phyloP scores from a whole-genome alignment of 108 stramenopile species.

The Nitzschia putrida region DNA sequence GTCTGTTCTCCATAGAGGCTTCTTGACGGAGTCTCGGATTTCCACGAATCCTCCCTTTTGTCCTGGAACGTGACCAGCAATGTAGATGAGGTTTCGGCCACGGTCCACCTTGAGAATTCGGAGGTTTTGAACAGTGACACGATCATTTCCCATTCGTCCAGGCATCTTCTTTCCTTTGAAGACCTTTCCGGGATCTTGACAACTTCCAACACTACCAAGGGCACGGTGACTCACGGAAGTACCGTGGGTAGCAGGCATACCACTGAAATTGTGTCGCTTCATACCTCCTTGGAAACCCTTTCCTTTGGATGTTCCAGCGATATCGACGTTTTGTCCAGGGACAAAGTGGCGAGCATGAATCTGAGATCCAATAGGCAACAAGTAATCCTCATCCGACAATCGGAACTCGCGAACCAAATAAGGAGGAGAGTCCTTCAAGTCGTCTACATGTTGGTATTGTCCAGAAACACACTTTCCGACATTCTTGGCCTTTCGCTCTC shows the following conservation, averaged over 20 bases:
- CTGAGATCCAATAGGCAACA: slow-evolving; percentile 78
- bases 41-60: slow-evolving; percentile 90
- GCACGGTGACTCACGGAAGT: slow-evolving; percentile 90
- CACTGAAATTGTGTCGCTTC: slow-evolving; percentile 94
- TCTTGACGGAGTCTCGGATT: slow-evolving; percentile 91
- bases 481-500: slow-evolving; percentile 90
- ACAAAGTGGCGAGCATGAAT: slow-evolving; percentile 96
- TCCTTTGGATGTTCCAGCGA: slow-evolving; percentile 89
- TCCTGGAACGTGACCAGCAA: slow-evolving; percentile 92
- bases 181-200: slow-evolving; percentile 94
- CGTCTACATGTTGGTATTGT: slow-evolving; percentile 59
- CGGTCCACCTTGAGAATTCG: slow-evolving; percentile 91
- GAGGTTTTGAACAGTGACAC: slow-evolving; percentile 88
- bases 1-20: slow-evolving; percentile 76
- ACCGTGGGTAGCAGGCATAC: slow-evolving; percentile 95
- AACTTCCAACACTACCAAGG: slow-evolving; percentile 82
- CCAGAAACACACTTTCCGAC: slow-evolving; percentile 72
- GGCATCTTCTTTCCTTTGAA: slow-evolving; percentile 99
- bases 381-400: slow-evolving; percentile 60
- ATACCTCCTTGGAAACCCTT: slow-evolving; percentile 99
- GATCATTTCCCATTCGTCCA: slow-evolving; percentile 91
- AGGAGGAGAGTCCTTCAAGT: slow-evolving; percentile 65
- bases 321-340: slow-evolving; percentile 96
- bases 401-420: slow-evolving; percentile 85
- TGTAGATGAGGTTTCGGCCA: slow-evolving; percentile 87